A percentile compares a stretch with the other conserved stretches of the same genome.
phyloP scores from a whole-genome alignment of 257 asterid genomes.

The Striga asiatica region DNA sequence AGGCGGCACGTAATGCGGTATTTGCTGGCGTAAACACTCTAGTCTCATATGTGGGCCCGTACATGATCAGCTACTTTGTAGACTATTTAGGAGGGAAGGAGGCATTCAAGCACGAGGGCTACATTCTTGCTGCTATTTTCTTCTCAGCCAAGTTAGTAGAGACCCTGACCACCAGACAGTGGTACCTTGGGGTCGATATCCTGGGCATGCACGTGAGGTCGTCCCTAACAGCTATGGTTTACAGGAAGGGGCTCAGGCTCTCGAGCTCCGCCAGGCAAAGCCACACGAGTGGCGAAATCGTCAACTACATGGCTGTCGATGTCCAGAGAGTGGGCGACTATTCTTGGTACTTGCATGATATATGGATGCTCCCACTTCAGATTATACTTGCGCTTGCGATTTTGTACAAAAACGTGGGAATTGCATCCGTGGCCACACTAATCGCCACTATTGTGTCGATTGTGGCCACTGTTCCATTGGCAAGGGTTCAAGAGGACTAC shows the following conservation, averaged over 20 bases:
- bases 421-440: conserved; percentile 38
- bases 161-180: conserved; percentile 67
- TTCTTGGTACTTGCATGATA: conserved; percentile 43
- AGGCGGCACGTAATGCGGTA: conserved; percentile 70
- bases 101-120: conserved; percentile 60
- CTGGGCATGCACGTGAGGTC: conserved; percentile 91
- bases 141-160: conserved; percentile 68
- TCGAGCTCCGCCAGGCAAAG: conserved; percentile 41
- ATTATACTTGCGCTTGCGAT: conserved; percentile 38
- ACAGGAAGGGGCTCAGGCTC: conserved; percentile 44
- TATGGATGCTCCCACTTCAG: conserved; percentile 48
- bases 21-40: conserved; percentile 71
- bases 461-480: conserved; percentile 40
- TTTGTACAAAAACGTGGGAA: conserved; percentile 40
- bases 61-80: conserved; percentile 81
- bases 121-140: conserved; percentile 67
- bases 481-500: conserved; percentile 35
- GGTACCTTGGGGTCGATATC: conserved; percentile 94
- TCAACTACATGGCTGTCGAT: conserved; percentile 49
- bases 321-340: conserved; percentile 45
- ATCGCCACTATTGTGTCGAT: conserved; percentile 39
- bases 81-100: conserved; percentile 64
- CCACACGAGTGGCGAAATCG: conserved; percentile 42
- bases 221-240: conserved; percentile 90
- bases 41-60: conserved; percentile 85